Evolutionary conservation across 192 early-diverging fungal genomes (phyloP), one percentile per base, ranked within the genome.

Genomic region (Helicostylum pulchrum): DNA sequence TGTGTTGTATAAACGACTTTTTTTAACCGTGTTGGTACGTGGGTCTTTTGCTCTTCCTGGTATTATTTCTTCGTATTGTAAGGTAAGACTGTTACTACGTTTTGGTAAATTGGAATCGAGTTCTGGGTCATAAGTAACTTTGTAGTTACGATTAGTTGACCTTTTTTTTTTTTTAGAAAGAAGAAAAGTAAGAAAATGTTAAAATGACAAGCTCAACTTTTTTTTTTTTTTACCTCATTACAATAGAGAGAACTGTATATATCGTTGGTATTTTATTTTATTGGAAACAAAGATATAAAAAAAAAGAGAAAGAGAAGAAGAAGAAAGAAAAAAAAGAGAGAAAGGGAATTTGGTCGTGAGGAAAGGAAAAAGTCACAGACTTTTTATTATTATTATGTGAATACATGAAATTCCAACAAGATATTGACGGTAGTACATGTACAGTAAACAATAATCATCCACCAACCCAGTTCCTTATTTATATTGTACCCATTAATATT

Each of bases 341-440:
- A 56, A n/a, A n/a, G n/a, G 46, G 46, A 19, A 17, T 48, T 48
- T 48, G 4, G n/a, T n/a, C n/a, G n/a, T 17, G 14, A 17, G 12
- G n/a, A 48, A 48, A 48, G 46, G 4, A 48, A 48, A 48, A 48
- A 48, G 46, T 39, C 36, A 39, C 36, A 39, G 36, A 39, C 36
- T 39, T 39, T 39, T 39, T 39, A 9, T 36, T 39, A 9, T 39
- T 3, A 9, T 39, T 47, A 47, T 15, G 0, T 47, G 17, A 55
- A 17, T 0, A 53, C 42, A 47, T 26, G n/a, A 36, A 77, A 58
- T 66, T 89, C 89, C 44, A 90, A 60, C 10, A 80, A 70, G 15
- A 92, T 56, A 62, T 89, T 90, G 34, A 78, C 62, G 12, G 74
- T 56, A 70, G 84, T 86, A 42, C 83, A 83, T n/a, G 78, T 59